Percentiles rank a stretch among this genome's conserved stretches.
Conservation (phyloP, 208 protist species). For the Acanthamoeba castellanii region DNA sequence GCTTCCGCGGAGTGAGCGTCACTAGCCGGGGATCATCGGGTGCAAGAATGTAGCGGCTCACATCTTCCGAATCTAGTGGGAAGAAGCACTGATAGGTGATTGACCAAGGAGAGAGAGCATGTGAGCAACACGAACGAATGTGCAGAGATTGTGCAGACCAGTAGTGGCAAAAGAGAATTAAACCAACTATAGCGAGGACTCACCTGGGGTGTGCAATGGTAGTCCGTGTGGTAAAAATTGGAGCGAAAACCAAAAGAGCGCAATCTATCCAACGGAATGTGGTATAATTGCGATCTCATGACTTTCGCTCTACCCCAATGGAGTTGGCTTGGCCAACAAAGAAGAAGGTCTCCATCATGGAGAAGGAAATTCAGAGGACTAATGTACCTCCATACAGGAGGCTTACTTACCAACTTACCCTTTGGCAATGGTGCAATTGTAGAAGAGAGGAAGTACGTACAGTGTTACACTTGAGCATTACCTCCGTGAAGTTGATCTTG, state of each 20-base stretch:
- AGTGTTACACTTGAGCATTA: slow-evolving; percentile 8
- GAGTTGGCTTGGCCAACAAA: neutral
- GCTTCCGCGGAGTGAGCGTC: neutral
- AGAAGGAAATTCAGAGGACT: slow-evolving; percentile 14
- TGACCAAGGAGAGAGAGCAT: neutral
- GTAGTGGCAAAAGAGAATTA: neutral
- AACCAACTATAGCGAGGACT: neutral
- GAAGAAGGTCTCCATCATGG: neutral
- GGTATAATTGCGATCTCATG: neutral
- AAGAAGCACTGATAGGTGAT: neutral
- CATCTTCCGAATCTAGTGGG: slow-evolving; percentile 8
- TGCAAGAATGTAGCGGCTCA: neutral
- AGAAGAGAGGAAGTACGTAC: slow-evolving; percentile 23
- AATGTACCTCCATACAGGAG: neutral
- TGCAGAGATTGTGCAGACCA: no score
- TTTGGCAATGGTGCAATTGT: neutral
- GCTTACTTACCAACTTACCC: slow-evolving; percentile 19
- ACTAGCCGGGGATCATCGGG: neutral
- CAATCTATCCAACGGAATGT: neutral
- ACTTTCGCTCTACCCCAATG: neutral
- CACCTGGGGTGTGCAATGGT: slow-evolving; percentile 52
- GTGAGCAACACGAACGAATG: neutral
- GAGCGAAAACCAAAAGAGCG: slow-evolving; percentile 26
- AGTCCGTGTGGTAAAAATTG: neutral
- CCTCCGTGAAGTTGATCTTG: slow-evolving; percentile 15